Conservation (phyloP, 345 rosid species). For the Abelmoschus esculentus region DNA sequence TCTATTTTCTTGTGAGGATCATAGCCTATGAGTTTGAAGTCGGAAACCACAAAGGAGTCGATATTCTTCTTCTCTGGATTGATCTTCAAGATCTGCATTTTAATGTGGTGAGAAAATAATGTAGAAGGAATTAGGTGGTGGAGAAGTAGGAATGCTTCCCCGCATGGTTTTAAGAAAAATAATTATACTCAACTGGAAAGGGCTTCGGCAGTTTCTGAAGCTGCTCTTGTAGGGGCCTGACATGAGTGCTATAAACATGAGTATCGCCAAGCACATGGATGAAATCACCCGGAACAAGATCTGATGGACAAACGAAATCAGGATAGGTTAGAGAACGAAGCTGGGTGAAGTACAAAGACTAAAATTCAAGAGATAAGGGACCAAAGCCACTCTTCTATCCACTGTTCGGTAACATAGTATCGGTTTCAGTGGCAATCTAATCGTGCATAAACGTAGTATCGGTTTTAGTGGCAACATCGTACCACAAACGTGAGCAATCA, state of each 20-base stretch:
- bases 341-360: not conserved
- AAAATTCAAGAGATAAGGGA: no score
- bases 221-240: slow-evolving; percentile 79
- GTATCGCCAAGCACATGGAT: slow-evolving; percentile 80
- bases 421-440: no score
- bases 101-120: slow-evolving; percentile 7
- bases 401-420: no score
- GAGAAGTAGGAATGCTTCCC: no score
- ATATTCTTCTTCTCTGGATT: slow-evolving; percentile 78
- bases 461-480: slow-evolving; percentile 16
- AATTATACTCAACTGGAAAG: slow-evolving; percentile 61
- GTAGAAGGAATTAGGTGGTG: not conserved
- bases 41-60: slow-evolving; percentile 67
- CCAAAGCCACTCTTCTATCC: no score
- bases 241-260: slow-evolving; percentile 77
- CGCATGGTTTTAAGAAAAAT: not conserved
- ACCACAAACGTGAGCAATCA: slow-evolving; percentile 97
- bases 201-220: slow-evolving; percentile 90
- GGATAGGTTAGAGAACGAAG: not conserved
- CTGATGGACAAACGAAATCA: slow-evolving; percentile 28
- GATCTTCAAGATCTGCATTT: slow-evolving; percentile 72
- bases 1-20: slow-evolving; percentile 89
- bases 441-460: no score
- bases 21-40: slow-evolving; percentile 73
- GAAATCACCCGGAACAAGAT: slow-evolving; percentile 83